These are phyloP conservation scores for Pyrenophora teres DNA, from an alignment of 2,329 filamentous ascomycete genomes.

Conservation along the genomic window DNA sequence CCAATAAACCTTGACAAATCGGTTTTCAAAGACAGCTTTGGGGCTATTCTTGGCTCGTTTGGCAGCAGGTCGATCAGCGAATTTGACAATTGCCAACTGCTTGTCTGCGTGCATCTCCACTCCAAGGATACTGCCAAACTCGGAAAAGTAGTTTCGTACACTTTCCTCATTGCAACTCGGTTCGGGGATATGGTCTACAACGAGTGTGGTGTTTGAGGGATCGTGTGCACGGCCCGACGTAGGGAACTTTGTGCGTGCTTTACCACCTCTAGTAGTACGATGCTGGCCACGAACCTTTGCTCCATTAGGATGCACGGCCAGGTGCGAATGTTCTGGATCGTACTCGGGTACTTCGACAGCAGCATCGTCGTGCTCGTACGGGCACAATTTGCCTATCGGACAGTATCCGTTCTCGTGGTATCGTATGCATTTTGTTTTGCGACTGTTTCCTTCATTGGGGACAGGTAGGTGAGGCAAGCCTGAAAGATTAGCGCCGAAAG, in stretches of 20 bases:
- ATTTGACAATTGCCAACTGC: slow-evolving; percentile 72
- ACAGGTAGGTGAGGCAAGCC: slow-evolving; percentile 45
- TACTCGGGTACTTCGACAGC: slow-evolving; percentile 54
- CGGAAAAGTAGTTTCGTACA: slow-evolving; percentile 70
- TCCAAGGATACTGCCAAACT: slow-evolving; percentile 70
- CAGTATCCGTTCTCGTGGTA: slow-evolving; percentile 77
- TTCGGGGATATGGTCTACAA: slow-evolving; percentile 78
- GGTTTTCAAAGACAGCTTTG: slow-evolving; percentile 81
- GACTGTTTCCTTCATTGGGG: slow-evolving; percentile 30
- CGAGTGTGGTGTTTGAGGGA: slow-evolving; percentile 67
- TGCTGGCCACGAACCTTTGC: slow-evolving; percentile 24
- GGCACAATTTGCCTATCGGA: slow-evolving; percentile 67
- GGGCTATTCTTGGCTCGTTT: slow-evolving; percentile 75
- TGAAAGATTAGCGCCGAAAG: slow-evolving; percentile 47
- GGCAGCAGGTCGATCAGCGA: slow-evolving; percentile 67
- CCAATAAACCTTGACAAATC: slow-evolving; percentile 87
- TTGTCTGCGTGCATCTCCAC: slow-evolving; percentile 70
- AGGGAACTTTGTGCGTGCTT: slow-evolving; percentile 62
- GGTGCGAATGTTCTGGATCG: slow-evolving; percentile 60
- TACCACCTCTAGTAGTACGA: slow-evolving; percentile 26
- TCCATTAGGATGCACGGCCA: slow-evolving; percentile 29
- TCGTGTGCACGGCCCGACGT: slow-evolving; percentile 67
- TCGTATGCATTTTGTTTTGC: slow-evolving; percentile 64
- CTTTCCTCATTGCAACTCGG: slow-evolving; percentile 69
- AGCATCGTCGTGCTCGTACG: slow-evolving; percentile 67